Conservation (phyloP, 139 green algal genomes). For the Chlorokybus atmophyticus region DNA sequence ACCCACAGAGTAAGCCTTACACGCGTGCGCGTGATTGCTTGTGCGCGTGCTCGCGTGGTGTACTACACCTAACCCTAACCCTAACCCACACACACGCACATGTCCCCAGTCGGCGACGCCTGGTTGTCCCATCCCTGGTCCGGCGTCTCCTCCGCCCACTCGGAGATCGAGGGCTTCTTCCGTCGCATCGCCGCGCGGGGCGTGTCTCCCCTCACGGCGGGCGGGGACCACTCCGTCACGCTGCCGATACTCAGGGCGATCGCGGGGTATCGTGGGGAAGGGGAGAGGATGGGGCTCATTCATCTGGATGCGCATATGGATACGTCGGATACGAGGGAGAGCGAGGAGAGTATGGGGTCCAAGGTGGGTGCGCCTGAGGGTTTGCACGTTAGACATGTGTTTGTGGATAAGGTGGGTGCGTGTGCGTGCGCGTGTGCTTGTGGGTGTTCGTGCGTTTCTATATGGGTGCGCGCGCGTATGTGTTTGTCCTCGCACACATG, state of each 20-base stretch:
- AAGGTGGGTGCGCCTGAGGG: constrained; percentile 8
- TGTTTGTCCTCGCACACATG: too few relatives aligned
- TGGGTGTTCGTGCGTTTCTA: too few relatives aligned
- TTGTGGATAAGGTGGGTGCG: too few relatives aligned
- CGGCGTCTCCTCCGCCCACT: constrained; percentile 6
- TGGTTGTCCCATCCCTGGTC: constrained; percentile 4
- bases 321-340: constrained; percentile 10
- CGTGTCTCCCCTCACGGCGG: constrained; percentile 8
- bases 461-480: too few relatives aligned
- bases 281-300: constrained; percentile 6
- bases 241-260: constrained; percentile 11
- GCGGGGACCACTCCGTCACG: constrained; percentile 20
- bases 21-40: too few relatives aligned
- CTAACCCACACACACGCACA: too few relatives aligned
- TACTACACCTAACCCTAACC: too few relatives aligned
- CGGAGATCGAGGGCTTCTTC: constrained; percentile 9
- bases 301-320: constrained; percentile 16
- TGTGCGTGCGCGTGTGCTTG: too few relatives aligned
- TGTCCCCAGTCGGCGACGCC: constrained; percentile 11
- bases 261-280: background rate
- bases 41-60: too few relatives aligned
- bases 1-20: too few relatives aligned
- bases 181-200: background rate
- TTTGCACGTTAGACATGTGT: too few relatives aligned
- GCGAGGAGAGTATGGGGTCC: constrained; percentile 8